Conservation (phyloP, 2,329 filamentous ascomycete species). For the Alternaria novae-zelandiae region DNA sequence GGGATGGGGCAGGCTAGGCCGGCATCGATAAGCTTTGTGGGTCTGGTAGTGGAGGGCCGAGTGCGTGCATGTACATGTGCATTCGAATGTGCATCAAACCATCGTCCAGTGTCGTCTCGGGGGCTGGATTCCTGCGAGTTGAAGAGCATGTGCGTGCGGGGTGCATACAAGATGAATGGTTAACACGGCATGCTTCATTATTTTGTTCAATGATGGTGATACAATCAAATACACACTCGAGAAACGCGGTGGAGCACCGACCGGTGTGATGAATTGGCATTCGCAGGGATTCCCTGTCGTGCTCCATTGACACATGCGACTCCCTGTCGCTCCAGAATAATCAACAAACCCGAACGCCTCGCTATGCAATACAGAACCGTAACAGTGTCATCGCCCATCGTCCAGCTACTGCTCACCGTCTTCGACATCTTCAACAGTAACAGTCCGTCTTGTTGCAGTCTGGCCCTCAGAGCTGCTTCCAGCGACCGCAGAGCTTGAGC, state of each 20-base stretch:
- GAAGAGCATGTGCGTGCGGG: neutral
- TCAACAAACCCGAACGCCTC: conserved; percentile 39
- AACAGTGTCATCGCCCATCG: conserved; percentile 6
- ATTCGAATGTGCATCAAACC: conserved; percentile 24
- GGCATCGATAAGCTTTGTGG: conserved; percentile 27
- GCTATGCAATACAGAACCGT: conserved; percentile 41
- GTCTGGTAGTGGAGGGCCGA: conserved; percentile 20
- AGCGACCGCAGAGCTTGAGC: conserved; percentile 39
- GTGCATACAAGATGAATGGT: conserved; percentile 13
- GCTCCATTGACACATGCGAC: neutral
- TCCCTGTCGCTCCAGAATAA: conserved; percentile 1
- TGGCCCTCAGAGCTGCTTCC: conserved; percentile 30
- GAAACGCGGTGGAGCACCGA: conserved; percentile 12
- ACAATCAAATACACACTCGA: neutral
- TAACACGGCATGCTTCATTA: conserved; percentile 18
- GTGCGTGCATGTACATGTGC: conserved; percentile 18
- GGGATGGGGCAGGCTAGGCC: conserved; percentile 24
- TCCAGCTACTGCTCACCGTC: conserved; percentile 31
- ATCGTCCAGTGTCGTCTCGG: conserved; percentile 16
- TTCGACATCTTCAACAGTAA: conserved; percentile 43
- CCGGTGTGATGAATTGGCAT: conserved; percentile 14
- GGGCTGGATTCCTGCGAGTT: conserved; percentile 10
- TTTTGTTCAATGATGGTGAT: neutral
- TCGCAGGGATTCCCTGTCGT: conserved; percentile 12
- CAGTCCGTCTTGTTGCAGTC: conserved; percentile 31